phyloP scores from a whole-genome alignment of 2,329 filamentous ascomycete genomes.

The Aspergillus ruber region DNA sequence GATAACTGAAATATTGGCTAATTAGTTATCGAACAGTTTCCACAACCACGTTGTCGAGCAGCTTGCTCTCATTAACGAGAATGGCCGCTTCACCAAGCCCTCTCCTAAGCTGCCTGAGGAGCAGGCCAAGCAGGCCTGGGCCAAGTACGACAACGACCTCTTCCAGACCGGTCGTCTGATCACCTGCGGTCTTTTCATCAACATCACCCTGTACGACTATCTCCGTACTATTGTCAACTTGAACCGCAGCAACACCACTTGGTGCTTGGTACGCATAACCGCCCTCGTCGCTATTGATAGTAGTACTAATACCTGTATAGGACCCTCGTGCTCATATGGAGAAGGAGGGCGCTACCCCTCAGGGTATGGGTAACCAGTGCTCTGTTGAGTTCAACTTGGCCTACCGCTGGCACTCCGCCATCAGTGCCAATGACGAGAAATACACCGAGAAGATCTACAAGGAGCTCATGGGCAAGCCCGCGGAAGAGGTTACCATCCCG shows the following conservation, averaged over 20 bases:
- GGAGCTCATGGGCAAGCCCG: slow-evolving; percentile 56
- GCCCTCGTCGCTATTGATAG: too few species aligned
- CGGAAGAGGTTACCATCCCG: slow-evolving; percentile 49
- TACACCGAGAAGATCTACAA: slow-evolving; percentile 69
- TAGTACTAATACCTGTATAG: slow-evolving; percentile 4
- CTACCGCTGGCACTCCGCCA: slow-evolving; percentile 81
- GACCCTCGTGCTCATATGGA: slow-evolving; percentile 68
- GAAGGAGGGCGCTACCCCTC: slow-evolving; percentile 54
- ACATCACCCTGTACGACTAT: slow-evolving; percentile 72
- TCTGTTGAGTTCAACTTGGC: slow-evolving; percentile 85
- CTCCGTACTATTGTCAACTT: slow-evolving; percentile 70
- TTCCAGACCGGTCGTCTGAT: slow-evolving; percentile 75
- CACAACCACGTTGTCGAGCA: slow-evolving; percentile 82
- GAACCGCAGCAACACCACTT: slow-evolving; percentile 66
- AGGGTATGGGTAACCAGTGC: slow-evolving; percentile 73
- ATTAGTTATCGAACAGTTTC: slow-evolving; percentile 42
- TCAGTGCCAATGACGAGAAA: slow-evolving; percentile 67
- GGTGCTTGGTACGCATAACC: slow-evolving; percentile 52
- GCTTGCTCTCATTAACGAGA: slow-evolving; percentile 79
- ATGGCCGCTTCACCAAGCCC: slow-evolving; percentile 67
- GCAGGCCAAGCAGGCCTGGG: slow-evolving; percentile 47
- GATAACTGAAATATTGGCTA: neutral
- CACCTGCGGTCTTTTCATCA: slow-evolving; percentile 69
- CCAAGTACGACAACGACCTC: slow-evolving; percentile 67
- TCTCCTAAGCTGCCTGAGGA: slow-evolving; percentile 45